Percentiles rank a stretch among this genome's conserved stretches.
Conservation (phyloP, 257 asterid genomes). For the Gentiana dahurica region DNA sequence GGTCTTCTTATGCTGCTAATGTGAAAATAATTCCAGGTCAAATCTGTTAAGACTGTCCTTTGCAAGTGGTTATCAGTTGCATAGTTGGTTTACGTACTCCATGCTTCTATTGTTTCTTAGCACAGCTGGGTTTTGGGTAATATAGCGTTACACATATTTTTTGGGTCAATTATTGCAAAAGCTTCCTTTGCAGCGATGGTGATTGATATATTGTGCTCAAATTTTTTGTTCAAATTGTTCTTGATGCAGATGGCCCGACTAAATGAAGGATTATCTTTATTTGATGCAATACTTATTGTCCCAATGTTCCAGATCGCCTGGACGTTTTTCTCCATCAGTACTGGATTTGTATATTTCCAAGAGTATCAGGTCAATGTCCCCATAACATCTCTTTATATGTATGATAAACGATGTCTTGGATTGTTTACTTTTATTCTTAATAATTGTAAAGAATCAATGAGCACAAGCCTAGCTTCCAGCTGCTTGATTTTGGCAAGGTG, state of each 20-base stretch:
- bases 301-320: constrained; percentile 99
- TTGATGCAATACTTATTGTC: constrained; percentile 92
- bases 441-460: neutral
- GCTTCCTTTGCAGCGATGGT: neutral
- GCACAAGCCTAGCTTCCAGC: neutral
- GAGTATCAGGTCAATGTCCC: constrained; percentile 63
- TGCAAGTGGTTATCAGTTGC: constrained; percentile 74
- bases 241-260: constrained; percentile 80
- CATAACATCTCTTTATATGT: neutral
- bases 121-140: constrained; percentile 99
- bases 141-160: neutral
- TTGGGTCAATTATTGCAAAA: neutral
- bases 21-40: constrained; percentile 46
- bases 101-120: constrained; percentile 72
- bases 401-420: too few relatives aligned
- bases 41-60: constrained; percentile 80
- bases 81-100: constrained; percentile 94
- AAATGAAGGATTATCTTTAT: constrained; percentile 85
- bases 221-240: neutral
- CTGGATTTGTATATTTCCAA: constrained; percentile 94
- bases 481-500: neutral
- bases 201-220: neutral
- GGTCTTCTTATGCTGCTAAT: constrained; percentile 5
- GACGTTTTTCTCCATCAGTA: constrained; percentile 96
- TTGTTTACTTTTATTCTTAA: neutral